These are phyloP conservation scores for Rhododendron ovatum DNA, from an alignment of 148 eudicot genomes.

Conservation along the genomic window DNA sequence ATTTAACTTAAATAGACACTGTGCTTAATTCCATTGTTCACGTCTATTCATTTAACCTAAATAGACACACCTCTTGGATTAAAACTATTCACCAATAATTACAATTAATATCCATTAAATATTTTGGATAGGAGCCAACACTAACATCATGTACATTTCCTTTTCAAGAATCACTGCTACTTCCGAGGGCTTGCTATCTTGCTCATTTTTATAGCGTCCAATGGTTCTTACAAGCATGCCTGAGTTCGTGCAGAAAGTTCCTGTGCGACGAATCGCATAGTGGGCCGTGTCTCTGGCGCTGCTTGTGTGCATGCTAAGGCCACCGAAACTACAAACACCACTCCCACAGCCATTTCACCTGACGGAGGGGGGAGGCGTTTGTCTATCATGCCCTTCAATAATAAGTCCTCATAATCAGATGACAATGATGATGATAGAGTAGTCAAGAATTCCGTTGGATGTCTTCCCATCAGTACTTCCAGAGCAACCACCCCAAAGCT, in stretches of 20 bases:
- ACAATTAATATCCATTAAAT: too few relatives aligned
- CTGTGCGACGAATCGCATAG: conserved; percentile 69
- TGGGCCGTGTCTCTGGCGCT: conserved; percentile 53
- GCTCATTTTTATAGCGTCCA: conserved; percentile 32
- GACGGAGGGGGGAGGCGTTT: conserved; percentile 47
- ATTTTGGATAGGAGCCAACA: too few relatives aligned
- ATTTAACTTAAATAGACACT: too few relatives aligned
- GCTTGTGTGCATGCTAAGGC: conserved; percentile 51
- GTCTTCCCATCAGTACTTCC: conserved; percentile 75
- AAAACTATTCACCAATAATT: too few relatives aligned
- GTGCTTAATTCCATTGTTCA: too few relatives aligned
- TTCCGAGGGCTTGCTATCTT: conserved; percentile 26
- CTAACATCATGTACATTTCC: neutral
- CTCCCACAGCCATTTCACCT: conserved; percentile 39
- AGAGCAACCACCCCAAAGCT: conserved; percentile 80
- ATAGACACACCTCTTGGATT: too few relatives aligned
- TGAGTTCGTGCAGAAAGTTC: conserved; percentile 47
- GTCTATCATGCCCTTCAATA: conserved; percentile 55
- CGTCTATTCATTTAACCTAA: too few relatives aligned
- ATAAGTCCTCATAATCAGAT: conserved; percentile 15
- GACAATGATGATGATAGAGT: conserved; percentile 22
- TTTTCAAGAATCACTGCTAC: conserved; percentile 2
- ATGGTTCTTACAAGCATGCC: conserved; percentile 28
- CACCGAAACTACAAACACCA: conserved; percentile 34
- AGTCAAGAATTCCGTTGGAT: conserved; percentile 59